Percentiles rank a stretch among this genome's conserved stretches.
Evolutionary conservation across 2,329 filamentous ascomycete genomes (phyloP).

Genomic region (Diaporthe humulicola): DNA sequence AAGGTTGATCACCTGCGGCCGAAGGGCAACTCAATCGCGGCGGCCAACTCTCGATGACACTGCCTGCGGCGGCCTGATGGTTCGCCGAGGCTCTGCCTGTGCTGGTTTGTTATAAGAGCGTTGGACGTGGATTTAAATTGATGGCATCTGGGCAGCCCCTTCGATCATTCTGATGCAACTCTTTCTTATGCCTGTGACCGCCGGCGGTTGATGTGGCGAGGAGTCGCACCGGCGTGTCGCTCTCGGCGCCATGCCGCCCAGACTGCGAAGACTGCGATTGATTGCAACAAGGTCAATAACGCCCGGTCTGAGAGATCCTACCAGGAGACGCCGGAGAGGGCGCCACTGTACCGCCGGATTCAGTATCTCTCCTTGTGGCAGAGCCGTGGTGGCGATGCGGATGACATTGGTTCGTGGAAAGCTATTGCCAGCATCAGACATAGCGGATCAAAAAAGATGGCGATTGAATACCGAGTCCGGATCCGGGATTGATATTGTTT

Average conservation of each 20-base stretch:
- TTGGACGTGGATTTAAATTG: neutral
- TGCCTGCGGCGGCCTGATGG: neutral
- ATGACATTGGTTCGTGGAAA: neutral
- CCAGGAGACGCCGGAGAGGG: neutral
- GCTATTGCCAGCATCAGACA: neutral
- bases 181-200: neutral
- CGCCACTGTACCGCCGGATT: neutral
- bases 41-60: neutral
- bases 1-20: neutral
- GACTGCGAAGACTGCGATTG: neutral
- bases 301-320: neutral
- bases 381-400: neutral
- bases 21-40: neutral
- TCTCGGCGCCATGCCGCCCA: neutral
- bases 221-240: neutral
- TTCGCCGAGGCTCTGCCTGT: neutral
- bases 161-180: neutral
- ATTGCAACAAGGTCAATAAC: neutral
- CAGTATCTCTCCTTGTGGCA: neutral
- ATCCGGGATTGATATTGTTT: neutral
- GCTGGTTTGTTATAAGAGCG: neutral
- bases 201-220: constrained; percentile 1
- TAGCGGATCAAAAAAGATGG: neutral
- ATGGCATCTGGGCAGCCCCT: neutral
- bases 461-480: neutral